Evolutionary conservation across 345 rosid genomes (phyloP), one percentile per base, ranked within the genome.

Genomic region (Syzygium aqueum): DNA sequence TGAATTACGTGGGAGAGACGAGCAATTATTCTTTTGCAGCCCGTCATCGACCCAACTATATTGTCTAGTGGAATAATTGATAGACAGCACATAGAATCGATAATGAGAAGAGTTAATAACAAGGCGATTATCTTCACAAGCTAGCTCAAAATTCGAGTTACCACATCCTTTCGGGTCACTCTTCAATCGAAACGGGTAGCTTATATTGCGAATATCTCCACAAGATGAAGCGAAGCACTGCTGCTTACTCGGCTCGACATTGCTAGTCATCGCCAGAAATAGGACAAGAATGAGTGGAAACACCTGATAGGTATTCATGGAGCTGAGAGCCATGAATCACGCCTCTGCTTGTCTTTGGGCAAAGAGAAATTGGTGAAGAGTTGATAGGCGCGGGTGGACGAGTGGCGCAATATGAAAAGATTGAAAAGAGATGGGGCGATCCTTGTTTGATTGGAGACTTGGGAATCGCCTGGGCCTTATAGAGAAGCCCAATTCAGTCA

Each of bases 31-130:
- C 10, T 63, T n/a, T n/a, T 63, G 10, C 3, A 63, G 3, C 5
- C 77, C 19, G 3, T 28, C 1, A 1, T 14, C 2, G 10, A 63
- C 4, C 21, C 6, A 63, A 14, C 21, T 63, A 7, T n/a, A n/a
- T 61, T 59, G 2, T 3, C 6, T 0, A 59, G 67, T 0, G 21
- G 37, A 63, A 63, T 63, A 63, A 28, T 63, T 5, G 37, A 28
- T 63, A 7, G 4, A 7, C 0, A 1, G 0, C 77, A 63, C 37
- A 28, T 63, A 14, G 21, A 6, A 14, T 14, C 2, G 11, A 0
- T 59, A 4, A 25, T 25, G 1, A 22, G 8, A 2, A 25, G 9
- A 22, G 5, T 22, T 21, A 4, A 3, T 1, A 1, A 63, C 17
- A 13, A 5, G 14, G 4, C 2, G 0, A 63, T 63, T 63, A 28